Conservation (phyloP, 768 basidiomycete genomes). For the Lactarius sanguifluus region DNA sequence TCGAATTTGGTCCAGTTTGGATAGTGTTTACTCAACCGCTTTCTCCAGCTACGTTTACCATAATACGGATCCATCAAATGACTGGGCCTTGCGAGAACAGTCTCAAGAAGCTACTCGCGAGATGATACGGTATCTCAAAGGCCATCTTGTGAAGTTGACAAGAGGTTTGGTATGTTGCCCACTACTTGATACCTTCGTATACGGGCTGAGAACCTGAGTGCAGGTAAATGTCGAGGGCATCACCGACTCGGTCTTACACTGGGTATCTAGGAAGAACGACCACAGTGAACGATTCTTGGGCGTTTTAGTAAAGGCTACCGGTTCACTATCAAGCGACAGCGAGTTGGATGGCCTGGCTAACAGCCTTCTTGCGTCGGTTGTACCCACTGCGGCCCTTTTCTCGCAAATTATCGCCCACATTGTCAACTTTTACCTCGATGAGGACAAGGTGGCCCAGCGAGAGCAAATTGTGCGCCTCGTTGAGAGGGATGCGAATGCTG, state of each 20-base stretch:
- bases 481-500: not conserved
- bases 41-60: conserved; percentile 41
- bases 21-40: not conserved
- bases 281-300: conserved; percentile 25
- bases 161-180: conserved; percentile 19
- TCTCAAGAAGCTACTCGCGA: conserved; percentile 34
- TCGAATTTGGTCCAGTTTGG: not conserved
- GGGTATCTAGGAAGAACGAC: conserved; percentile 31
- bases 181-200: not conserved
- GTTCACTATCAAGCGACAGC: conserved; percentile 27
- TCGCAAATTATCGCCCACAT: conserved; percentile 56
- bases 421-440: conserved; percentile 58
- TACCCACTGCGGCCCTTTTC: conserved; percentile 57
- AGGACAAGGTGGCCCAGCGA: not conserved
- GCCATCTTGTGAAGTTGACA: conserved; percentile 14
- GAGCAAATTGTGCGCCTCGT: conserved; percentile 10
- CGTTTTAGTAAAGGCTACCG: conserved; percentile 28
- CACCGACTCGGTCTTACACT: conserved; percentile 30
- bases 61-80: conserved; percentile 35
- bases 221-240: conserved; percentile 20
- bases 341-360: conserved; percentile 43
- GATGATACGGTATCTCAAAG: conserved; percentile 33
- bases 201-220: not conserved
- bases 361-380: conserved; percentile 51
- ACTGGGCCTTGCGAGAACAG: conserved; percentile 38